A percentile compares a stretch with the other conserved stretches of the same genome.
Evolutionary conservation across 768 basidiomycete species (phyloP).

Genomic region (Rhodosporidiobolus sp.): DNA sequence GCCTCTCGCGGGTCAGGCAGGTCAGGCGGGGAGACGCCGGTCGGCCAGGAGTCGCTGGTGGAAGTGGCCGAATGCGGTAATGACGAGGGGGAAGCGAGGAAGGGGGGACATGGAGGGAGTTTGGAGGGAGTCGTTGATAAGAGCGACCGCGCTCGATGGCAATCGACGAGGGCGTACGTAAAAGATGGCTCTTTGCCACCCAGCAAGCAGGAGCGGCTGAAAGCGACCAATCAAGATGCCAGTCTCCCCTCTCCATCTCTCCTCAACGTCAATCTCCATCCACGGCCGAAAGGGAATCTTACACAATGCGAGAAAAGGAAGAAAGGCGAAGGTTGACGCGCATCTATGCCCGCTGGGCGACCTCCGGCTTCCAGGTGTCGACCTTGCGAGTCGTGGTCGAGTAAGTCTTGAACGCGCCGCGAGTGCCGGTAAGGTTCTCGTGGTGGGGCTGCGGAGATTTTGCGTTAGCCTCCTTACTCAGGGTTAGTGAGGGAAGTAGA

Average conservation of each 20-base stretch:
- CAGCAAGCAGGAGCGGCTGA: no score
- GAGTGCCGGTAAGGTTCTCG: slow-evolving; percentile 89
- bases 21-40: no score
- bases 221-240: neutral
- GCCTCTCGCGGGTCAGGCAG: no score
- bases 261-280: no score
- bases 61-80: no score
- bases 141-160: no score
- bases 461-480: neutral
- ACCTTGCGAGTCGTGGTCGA: slow-evolving; percentile 82
- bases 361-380: slow-evolving; percentile 76
- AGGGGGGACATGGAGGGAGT: neutral
- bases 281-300: slow-evolving; percentile 3
- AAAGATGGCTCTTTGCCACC: no score
- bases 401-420: slow-evolving; percentile 84
- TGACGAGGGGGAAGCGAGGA: neutral
- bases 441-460: slow-evolving; percentile 61
- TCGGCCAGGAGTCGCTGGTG: no score
- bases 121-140: neutral
- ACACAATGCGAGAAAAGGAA: slow-evolving; percentile 1
- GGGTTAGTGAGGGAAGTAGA: slow-evolving; percentile 18
- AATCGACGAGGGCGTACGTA: no score
- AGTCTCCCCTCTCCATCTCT: no score
- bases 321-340: neutral
- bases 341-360: slow-evolving; percentile 43